These are phyloP conservation scores for Dictyostelium purpureum DNA, from an alignment of 78 protist genomes.

Conservation along the genomic window DNA sequence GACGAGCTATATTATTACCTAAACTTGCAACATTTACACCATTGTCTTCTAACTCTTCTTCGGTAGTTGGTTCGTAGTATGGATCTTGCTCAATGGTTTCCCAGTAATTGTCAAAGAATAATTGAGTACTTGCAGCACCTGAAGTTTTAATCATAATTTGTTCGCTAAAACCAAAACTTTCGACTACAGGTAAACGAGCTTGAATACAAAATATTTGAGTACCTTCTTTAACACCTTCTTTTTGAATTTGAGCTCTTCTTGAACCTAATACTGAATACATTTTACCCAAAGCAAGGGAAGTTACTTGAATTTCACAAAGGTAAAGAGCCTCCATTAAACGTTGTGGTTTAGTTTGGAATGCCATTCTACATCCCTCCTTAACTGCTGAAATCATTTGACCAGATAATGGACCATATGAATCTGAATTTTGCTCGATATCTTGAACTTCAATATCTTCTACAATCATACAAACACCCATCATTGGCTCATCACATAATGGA, in stretches of 20 bases:
- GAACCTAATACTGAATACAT: conserved; percentile 91
- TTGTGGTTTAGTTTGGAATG: conserved; percentile 57
- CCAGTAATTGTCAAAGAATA: conserved; percentile 89
- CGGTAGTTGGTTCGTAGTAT: conserved; percentile 90
- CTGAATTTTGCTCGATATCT: background rate
- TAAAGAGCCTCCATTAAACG: conserved; percentile 94
- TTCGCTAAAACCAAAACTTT: conserved; percentile 93
- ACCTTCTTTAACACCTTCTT: conserved; percentile 93
- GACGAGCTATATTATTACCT: conserved; percentile 90
- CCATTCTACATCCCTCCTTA: conserved; percentile 86
- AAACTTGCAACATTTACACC: conserved; percentile 88
- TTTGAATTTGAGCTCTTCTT: conserved; percentile 88
- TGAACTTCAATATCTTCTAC: conserved; percentile 78
- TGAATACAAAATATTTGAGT: conserved; percentile 88
- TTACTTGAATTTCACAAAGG: conserved; percentile 89
- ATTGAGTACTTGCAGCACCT: conserved; percentile 95
- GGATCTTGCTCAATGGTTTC: conserved; percentile 92
- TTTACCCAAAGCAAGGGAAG: conserved; percentile 87
- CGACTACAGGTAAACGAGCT: conserved; percentile 92
- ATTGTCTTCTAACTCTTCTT: conserved; percentile 94
- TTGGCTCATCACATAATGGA: conserved; percentile 98
- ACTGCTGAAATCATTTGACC: conserved; percentile 92
- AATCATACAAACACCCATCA: conserved; percentile 91
- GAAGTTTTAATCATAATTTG: conserved; percentile 90
- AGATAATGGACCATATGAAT: conserved; percentile 58